Percentiles rank a stretch among this genome's conserved stretches.
These are phyloP conservation scores for Thyridium curvatum DNA, from an alignment of 2,329 filamentous ascomycete species.

Conservation along the genomic window DNA sequence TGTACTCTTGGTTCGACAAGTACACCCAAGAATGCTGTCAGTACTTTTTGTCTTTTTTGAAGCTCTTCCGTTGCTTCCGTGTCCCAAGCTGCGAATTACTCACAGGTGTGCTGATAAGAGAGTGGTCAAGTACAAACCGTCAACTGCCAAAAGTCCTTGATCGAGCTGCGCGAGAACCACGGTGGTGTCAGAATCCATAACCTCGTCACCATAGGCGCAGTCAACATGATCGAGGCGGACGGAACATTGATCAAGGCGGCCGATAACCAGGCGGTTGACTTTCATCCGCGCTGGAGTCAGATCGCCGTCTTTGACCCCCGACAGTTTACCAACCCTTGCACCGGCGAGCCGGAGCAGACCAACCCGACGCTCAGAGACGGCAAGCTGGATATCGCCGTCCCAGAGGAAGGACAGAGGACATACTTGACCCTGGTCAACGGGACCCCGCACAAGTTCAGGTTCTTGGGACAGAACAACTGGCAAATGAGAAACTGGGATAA, in stretches of 20 bases:
- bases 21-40: constrained; percentile 9
- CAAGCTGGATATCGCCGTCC: no score
- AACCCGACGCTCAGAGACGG: no score
- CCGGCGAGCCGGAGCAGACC: no score
- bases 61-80: no score
- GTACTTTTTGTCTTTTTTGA: no score
- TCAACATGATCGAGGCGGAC: background rate
- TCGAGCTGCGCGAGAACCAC: background rate
- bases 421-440: constrained; percentile 9
- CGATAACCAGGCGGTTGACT: background rate
- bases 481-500: constrained; percentile 4
- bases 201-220: background rate
- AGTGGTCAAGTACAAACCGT: no score
- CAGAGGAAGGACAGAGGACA: no score
- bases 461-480: background rate
- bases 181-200: background rate
- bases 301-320: background rate
- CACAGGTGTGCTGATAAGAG: no score
- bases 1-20: constrained; percentile 17
- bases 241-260: background rate
- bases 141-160: no score
- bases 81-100: no score
- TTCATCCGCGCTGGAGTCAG: background rate
- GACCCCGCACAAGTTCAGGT: constrained; percentile 5
- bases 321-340: no score